Evolutionary conservation across 495 filamentous ascomycete species (phyloP).

Genomic region (Hamigera avellanea): DNA sequence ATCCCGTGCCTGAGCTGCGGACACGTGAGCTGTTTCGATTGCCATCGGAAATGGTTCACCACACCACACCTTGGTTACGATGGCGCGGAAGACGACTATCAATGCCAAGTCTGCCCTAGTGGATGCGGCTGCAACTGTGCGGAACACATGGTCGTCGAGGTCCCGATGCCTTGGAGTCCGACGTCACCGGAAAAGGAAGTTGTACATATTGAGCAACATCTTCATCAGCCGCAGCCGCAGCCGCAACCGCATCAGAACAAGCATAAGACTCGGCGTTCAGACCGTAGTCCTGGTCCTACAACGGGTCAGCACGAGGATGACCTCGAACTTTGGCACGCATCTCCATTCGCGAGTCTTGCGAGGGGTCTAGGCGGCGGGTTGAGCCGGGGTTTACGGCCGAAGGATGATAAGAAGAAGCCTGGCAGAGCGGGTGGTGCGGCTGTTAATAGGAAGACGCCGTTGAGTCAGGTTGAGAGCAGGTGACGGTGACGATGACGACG

Average conservation of each 20-base stretch:
- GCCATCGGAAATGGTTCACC: conserved; percentile 33
- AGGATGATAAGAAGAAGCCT: conserved; percentile 14
- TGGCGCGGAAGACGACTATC: conserved; percentile 8
- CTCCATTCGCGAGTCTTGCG: conserved; percentile 36
- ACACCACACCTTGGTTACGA: too few species aligned
- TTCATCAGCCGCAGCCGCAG: not conserved
- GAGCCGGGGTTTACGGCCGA: conserved; percentile 25
- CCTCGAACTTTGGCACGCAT: conserved; percentile 28
- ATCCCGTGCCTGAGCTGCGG: conserved; percentile 41
- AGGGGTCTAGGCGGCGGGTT: conserved; percentile 32
- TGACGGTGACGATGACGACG: not conserved
- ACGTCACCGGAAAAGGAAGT: conserved; percentile 7
- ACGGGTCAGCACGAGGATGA: conserved; percentile 19
- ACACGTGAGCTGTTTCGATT: conserved; percentile 39
- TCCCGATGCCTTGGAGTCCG: conserved; percentile 15
- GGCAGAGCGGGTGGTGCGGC: not conserved
- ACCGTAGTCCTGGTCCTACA: not conserved
- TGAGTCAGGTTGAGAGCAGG: not conserved
- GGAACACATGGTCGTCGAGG: conserved; percentile 24
- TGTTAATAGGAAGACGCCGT: not conserved
- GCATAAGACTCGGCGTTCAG: not conserved
- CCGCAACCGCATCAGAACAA: not conserved
- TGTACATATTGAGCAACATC: too few species aligned
- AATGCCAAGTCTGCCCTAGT: conserved; percentile 27
- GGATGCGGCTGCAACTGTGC: conserved; percentile 42